Base-by-base conservation (phyloP, 805 yeast species). In the Martiniozyma abietophila region DNA sequence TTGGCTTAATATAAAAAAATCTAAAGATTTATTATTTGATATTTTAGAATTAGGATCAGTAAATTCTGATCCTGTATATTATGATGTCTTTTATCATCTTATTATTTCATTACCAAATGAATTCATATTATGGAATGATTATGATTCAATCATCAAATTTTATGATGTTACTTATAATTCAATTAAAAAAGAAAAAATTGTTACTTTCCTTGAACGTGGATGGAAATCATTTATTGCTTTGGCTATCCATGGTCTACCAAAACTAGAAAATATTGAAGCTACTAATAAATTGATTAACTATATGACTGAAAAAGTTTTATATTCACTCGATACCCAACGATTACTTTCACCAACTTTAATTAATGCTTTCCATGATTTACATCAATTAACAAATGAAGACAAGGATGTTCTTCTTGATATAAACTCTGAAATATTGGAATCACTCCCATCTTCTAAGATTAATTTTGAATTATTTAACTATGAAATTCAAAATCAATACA, bases 1-100 rank as follows among this genome's bases (percentile, higher is more conserved):
- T 31, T 77, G 84, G 78, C 14, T 32, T 1, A 54, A 63, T 4
- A 69, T 67, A 15, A 78, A 77, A 36, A 56, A 57, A 4, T 43
- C 74, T 1, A 61, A 62, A 12, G 63, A 61, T 3, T 65, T 64
- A 38, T 47, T 80, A 8, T 29, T 61, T 1, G 65, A 57, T 0
- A 66, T 76, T 41, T 44, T 80, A 15, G 57, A 57, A 9, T 41
- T 74, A 10, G 80, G 85, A 0, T 70, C 73, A 2, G 61, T 76
- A 30, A 64, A 62, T 32, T 73, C 81, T 32, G 58, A 62, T 19
- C 67, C 76, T 0, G 42, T 56, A 0, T 78, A 74, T 47, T 80
- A 71, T 43, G 43, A 45, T 12, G 28, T 47, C 6, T 26, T 55
- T 1, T 29, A 18, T 4, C 23, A 38, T 1, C 31, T 55, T 7